Evolutionary conservation across 768 basidiomycete species (phyloP).

Genomic region (Cubamyces sp.): DNA sequence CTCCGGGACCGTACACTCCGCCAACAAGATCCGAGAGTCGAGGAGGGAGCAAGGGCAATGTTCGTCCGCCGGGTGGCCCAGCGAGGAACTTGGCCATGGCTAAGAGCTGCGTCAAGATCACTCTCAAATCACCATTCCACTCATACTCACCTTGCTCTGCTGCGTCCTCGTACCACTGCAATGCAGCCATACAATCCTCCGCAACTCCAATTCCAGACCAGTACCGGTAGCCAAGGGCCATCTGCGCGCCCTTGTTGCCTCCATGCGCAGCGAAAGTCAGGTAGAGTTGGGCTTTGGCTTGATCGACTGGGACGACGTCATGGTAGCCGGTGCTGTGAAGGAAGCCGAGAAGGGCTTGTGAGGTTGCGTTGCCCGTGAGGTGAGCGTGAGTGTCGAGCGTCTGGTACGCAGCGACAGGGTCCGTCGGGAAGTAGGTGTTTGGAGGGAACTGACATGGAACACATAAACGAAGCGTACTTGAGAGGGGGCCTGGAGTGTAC

Average conservation of each 20-base stretch:
- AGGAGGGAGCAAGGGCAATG: slow-evolving; percentile 80
- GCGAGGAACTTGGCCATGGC: slow-evolving; percentile 81
- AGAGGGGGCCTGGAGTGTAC: slow-evolving; percentile 29
- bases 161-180: slow-evolving; percentile 88
- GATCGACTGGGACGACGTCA: slow-evolving; percentile 61
- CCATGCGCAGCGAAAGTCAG: slow-evolving; percentile 94
- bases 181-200: slow-evolving; percentile 82
- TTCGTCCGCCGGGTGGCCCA: slow-evolving; percentile 90
- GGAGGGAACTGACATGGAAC: slow-evolving; percentile 63
- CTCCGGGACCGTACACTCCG: slow-evolving; percentile 93
- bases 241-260: slow-evolving; percentile 85
- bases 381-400: slow-evolving; percentile 66
- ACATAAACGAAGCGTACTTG: not conserved
- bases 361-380: slow-evolving; percentile 79
- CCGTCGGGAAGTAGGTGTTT: slow-evolving; percentile 61
- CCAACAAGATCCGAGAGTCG: slow-evolving; percentile 88
- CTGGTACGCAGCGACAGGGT: slow-evolving; percentile 66
- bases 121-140: not conserved
- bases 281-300: slow-evolving; percentile 85
- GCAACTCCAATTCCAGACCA: slow-evolving; percentile 95
- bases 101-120: slow-evolving; percentile 31
- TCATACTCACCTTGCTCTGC: slow-evolving; percentile 72
- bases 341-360: slow-evolving; percentile 86
- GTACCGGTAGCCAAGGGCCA: slow-evolving; percentile 91
- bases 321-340: slow-evolving; percentile 88